Percentiles rank a stretch among this genome's conserved stretches.
phyloP scores from a whole-genome alignment of 75 land plant genomes.

The Adiantum capillusveneris region DNA sequence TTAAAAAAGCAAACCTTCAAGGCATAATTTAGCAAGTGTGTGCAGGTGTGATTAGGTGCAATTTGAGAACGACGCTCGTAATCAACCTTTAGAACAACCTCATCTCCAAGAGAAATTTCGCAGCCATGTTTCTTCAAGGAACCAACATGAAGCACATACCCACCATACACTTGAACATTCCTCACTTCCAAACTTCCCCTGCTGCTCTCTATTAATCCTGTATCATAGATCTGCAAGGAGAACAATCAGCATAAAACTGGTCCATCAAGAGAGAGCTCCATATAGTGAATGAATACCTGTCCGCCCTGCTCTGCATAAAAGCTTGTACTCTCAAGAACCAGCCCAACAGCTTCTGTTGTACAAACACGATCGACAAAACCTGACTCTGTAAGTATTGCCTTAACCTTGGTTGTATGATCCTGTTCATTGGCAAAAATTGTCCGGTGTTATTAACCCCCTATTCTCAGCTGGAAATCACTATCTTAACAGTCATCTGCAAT shows the following conservation, averaged over 20 bases:
- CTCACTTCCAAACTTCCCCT: conserved; percentile 60
- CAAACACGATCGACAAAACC: conserved; percentile 42
- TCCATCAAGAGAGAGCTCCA: neutral
- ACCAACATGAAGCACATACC: conserved; percentile 87
- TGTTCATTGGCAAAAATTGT: too few species aligned
- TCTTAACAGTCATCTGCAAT: too few species aligned
- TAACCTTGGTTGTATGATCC: conserved; percentile 62
- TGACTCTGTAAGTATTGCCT: conserved; percentile 65
- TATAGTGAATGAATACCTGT: conserved; percentile 66
- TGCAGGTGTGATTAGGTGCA: conserved; percentile 97
- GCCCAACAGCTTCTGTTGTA: conserved; percentile 54
- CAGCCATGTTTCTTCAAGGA: conserved; percentile 30
- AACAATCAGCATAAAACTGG: neutral
- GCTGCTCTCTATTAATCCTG: conserved; percentile 60
- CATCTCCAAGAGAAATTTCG: conserved; percentile 57
- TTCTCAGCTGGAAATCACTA: neutral
- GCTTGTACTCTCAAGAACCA: conserved; percentile 67
- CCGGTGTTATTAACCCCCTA: too few species aligned
- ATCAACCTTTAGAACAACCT: conserved; percentile 77
- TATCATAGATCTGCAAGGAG: conserved; percentile 70
- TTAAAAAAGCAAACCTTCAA: conserved; percentile 57
- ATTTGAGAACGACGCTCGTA: conserved; percentile 65
- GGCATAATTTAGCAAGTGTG: conserved; percentile 93
- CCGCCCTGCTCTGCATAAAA: conserved; percentile 99
- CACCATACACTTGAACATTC: conserved; percentile 86